Base-by-base conservation (phyloP, 495 filamentous ascomycete species). In the Elasticomyces elasticus region DNA sequence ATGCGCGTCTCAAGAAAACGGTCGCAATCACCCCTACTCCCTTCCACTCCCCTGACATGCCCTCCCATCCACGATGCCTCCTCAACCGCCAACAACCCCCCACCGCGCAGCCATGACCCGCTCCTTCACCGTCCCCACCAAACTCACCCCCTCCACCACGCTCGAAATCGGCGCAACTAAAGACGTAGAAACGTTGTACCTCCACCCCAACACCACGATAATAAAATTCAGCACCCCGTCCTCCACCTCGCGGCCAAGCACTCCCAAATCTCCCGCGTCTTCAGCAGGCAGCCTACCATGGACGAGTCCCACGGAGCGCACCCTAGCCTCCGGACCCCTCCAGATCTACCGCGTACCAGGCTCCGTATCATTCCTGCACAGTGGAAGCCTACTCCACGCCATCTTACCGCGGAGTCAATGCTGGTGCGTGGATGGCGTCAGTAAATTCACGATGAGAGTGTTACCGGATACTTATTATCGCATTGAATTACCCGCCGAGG, bases 321-420 rank as follows among this genome's bases (percentile, higher is more conserved):
- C 86, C 0, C 78, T 92, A 48, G 88, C 89, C 55, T 78, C 84
- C 56, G 84, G 89, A 10, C 80, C 82, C 5, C 74, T 95, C 42
- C 76, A 82, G 46, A 81, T 95, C 50, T 90, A 95, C 66, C 80
- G 81, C 52, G 83, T 89, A 24, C 82, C 86, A 6, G 84, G 85
- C 10, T 81, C 86, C 40, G 84, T 90, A 0, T 84, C 85, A 17
- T 95, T 95, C 64, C 76, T 95, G 10, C 87, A 83, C 68, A 94
- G 87, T 60, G 86, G 86, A 51, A 73, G 76, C 58, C 80, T 87
- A 25, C 77, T 94, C 10, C 85, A 86, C 59, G 82, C 89, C 42
- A 91, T 95, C 41, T 65, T 95, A 33, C 85, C 86, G 10, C 92
- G 86, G 66, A 91, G 85, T 19, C 86, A 92, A 64, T 92, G 82